A percentile compares a stretch with the other conserved stretches of the same genome.
Conservation (phyloP, 179 eudicot genomes). For the Nepenthes alata region DNA sequence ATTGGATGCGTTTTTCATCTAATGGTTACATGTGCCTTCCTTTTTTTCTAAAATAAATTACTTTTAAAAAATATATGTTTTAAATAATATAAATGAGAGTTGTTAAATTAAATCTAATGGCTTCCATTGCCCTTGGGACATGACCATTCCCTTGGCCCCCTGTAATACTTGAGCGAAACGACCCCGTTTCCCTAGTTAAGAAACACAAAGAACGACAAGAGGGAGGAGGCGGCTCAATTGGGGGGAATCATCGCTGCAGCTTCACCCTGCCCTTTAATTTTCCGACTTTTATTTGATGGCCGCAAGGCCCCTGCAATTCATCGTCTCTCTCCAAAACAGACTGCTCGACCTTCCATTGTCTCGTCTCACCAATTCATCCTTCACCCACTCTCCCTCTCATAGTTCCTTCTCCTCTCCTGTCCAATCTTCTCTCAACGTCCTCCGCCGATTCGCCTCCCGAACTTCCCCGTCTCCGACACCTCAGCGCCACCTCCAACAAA, state of each 20-base stretch:
- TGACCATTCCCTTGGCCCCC: too few species aligned
- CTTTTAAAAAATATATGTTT: too few species aligned
- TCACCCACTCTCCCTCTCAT: slow-evolving; percentile 1
- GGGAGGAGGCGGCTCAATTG: too few species aligned
- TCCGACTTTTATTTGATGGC: slow-evolving; percentile 40
- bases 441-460: slow-evolving; percentile 13
- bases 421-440: not conserved
- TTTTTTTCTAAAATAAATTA: too few species aligned
- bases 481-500: slow-evolving; percentile 1
- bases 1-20: too few species aligned
- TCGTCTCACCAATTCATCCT: slow-evolving; percentile 1
- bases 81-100: too few species aligned
- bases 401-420: not conserved
- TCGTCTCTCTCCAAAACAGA: slow-evolving; percentile 9
- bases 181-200: too few species aligned
- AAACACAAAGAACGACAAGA: too few species aligned
- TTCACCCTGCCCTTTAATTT: not conserved
- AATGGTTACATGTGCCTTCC: too few species aligned
- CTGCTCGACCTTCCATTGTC: slow-evolving; percentile 3
- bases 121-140: too few species aligned
- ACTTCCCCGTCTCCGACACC: slow-evolving; percentile 3
- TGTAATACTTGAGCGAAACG: too few species aligned
- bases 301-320: slow-evolving; percentile 51
- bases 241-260: not conserved
- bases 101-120: too few species aligned